Evolutionary conservation across 2,329 filamentous ascomycete genomes (phyloP), one percentile per base, ranked within the genome.

Genomic region (Ascomycota sp.): DNA sequence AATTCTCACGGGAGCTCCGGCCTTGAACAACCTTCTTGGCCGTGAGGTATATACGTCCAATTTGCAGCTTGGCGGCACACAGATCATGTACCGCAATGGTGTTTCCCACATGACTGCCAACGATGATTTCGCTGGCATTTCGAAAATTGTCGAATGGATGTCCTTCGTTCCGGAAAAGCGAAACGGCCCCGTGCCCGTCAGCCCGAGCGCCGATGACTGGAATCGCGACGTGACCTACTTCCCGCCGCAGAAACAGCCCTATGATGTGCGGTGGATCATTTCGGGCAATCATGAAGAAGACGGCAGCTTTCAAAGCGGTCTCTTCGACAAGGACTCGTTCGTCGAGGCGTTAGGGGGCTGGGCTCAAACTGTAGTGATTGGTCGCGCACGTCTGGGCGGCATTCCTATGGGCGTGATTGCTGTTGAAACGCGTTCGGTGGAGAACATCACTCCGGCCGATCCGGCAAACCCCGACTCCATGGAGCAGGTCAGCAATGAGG

Each of bases 31-130:
- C 62, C 66, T 98, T 45, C 73, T 98, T 36, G 89, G 89, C 46
- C 83, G 91, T 43, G 89, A 98, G 57, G 86, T 98, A 20, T 98
- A 98, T 63, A 94, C 89, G 17, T 95, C 89, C 36, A 98, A 98
- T 68, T 60, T 98, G 48, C 89, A 98, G 64, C 81, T 98, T 40
- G 89, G 89, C 73, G 89, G 89, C 44, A 98, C 89, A n/a, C 89
- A 98, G 59, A 98, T 98, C 68, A 98, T 98, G 89, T 95, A 98
- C 72, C 85, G 81, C 61, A 98, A 98, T 53, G 89, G 89, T 71
- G 89, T 98, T 25, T 95, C 89, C 15, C 89, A 98, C 63, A 86
- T 95, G 80, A 94, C 86, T 41, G 89, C 89, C 46, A 79, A 77
- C 43, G 86, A 98, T 47, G 89, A 98, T 60, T 95, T 98, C 45